Evolutionary conservation across 768 basidiomycete species (phyloP), one percentile per base, ranked within the genome.

Genomic region (Crucibulum laeve): DNA sequence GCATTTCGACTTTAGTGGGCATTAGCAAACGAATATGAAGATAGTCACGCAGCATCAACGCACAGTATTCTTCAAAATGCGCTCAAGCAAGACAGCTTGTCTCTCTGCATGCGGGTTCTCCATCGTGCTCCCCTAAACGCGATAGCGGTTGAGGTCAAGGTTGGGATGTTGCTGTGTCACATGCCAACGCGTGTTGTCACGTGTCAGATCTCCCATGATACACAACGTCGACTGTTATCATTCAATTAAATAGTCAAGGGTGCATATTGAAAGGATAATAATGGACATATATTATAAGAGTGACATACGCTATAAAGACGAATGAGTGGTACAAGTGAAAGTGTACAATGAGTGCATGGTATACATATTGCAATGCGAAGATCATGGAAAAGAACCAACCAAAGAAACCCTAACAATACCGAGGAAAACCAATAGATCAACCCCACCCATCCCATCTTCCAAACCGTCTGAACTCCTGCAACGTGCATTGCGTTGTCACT

Each of bases 101-200:
- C 88, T 76, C 63, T 94, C 91, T 40, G 90, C 89, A 53, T 97
- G 92, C 17, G 93, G 93, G 61, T 95, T 95, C 65, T 96, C 91
- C 93, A 96, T 95, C 11, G 24, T n/a, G 24, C 17, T 5, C 5
- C 19, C 11, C 5, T 37, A 10, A 40, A 25, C 19, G 25, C 10
- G 43, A 42, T 39, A 45, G 40, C n/a, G 19, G 40, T 8, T 42
- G 22, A 35, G 30, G 46, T 40, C 37, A 40, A 41, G 37, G 39
- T 18, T n/a, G n/a, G n/a, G n/a, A n/a, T n/a, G n/a, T 44, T 8
- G 44, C 23, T 8, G 23, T 40, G 51, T 52, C 47, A 54, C 45
- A 44, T 25, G 21, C 15, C 45, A 33, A 49, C 51, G 51, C 55
- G 53, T 49, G n/a, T 34, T 36, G 36, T 43, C 26, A 43, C 35